Base-by-base conservation (phyloP, 208 protist genomes). In the Jaenimonas drosophilae region DNA sequence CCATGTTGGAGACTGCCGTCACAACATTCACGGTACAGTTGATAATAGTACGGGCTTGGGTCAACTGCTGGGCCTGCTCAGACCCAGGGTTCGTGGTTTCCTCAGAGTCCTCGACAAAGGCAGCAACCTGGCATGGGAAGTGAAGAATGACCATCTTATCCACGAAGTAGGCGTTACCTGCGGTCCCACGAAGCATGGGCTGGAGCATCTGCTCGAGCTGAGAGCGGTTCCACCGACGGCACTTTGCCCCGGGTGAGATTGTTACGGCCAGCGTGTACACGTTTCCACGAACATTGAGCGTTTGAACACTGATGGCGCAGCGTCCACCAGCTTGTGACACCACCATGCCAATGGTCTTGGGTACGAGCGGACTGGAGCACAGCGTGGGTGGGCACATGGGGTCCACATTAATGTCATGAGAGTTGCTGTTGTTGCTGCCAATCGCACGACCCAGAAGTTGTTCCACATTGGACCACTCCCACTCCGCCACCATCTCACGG, bases 21-120 rank as follows among this genome's bases (percentile, higher is more conserved):
- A 91, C 63, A 21, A 94, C 85, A 59, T 94, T 94, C 37, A 94
- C 82, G 14, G 68, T 88, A 54, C 81, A 88, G 64, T 83, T 90
- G 40, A 91, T 71, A 48, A 87, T 77, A 28, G 80, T 72, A 20
- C 75, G 69, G 12, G 81, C 67, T 65, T 86, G 85, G 14, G 66
- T 78, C 47, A 87, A 54, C 53, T 49, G 52, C 31, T 73, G 64
- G 49, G 7, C 11, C 21, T 54, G 33, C 19, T 58, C 39, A 25
- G 36, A 23, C 30, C 19, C 29, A 6, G 56, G 50, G 44, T 50
- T 48, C 37, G 37, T 20, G n/a, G 33, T 31, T 37, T 75, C 72
- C 19, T 78, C 74, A 17, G 32, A 54, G 47, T 87, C 77, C 14
- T 94, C 81, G 44, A 89, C 51, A 11, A 84, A 63, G 19, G 73